These are phyloP conservation scores for Solanum sejunctum DNA, from an alignment of 257 asterid species.

Conservation along the genomic window DNA sequence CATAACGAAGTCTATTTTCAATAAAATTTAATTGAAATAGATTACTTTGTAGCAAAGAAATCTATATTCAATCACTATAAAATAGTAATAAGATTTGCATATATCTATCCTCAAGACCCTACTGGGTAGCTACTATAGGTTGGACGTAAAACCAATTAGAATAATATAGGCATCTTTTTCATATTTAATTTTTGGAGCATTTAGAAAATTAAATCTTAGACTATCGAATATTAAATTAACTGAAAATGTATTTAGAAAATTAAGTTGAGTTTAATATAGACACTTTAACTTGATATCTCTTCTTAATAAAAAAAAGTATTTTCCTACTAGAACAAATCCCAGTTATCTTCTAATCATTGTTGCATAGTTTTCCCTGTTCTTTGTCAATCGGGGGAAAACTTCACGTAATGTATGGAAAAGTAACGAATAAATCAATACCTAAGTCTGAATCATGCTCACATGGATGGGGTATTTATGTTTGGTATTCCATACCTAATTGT, in stretches of 20 bases:
- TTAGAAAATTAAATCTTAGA: too few relatives aligned
- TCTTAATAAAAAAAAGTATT: not conserved
- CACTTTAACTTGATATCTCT: not conserved
- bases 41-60: not conserved
- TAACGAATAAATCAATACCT: not conserved
- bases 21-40: not conserved
- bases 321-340: not conserved
- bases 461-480: not conserved
- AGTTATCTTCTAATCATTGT: not conserved
- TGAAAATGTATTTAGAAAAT: too few relatives aligned
- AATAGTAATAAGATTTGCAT: too few relatives aligned
- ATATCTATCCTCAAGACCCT: too few relatives aligned
- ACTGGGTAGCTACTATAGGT: not conserved
- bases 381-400: not conserved
- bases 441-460: not conserved
- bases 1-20: rapidly evolving
- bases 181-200: not conserved
- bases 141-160: too few relatives aligned
- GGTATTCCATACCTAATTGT: not conserved
- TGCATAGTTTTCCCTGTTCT: not conserved
- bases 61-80: not conserved
- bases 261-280: not conserved
- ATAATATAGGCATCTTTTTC: not conserved
- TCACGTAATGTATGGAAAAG: not conserved
- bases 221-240: not conserved